phyloP scores from a whole-genome alignment of 495 filamentous ascomycete species.

The Penicillium chermesinum region DNA sequence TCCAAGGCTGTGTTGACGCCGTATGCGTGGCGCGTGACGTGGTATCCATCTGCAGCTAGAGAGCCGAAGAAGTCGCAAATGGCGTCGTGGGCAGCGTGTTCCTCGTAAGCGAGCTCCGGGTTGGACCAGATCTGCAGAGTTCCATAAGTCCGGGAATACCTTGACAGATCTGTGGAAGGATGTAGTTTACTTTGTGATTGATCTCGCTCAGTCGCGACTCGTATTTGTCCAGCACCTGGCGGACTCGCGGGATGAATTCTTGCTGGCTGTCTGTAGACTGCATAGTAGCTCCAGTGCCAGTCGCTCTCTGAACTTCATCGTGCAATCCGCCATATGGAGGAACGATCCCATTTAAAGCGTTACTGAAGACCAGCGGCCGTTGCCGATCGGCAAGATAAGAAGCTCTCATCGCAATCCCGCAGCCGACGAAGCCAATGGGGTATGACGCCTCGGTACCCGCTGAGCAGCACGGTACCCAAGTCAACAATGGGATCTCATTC shows the following conservation, averaged over 20 bases:
- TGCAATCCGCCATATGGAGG: too few species aligned
- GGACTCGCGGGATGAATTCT: slow-evolving; percentile 22
- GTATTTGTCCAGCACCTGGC: slow-evolving; percentile 23
- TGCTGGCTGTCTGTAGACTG: slow-evolving; percentile 11
- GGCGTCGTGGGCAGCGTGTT: slow-evolving; percentile 46
- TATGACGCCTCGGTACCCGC: too few species aligned
- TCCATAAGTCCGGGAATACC: too few species aligned
- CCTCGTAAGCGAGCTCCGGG: slow-evolving; percentile 51
- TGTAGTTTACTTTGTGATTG: slow-evolving; percentile 37
- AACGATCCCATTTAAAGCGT: too few species aligned
- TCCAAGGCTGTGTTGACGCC: slow-evolving; percentile 53
- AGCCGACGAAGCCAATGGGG: slow-evolving; percentile 3
- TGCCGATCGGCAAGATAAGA: slow-evolving; percentile 11
- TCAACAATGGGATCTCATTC: too few species aligned
- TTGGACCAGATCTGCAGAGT: slow-evolving; percentile 37
- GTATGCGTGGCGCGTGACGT: slow-evolving; percentile 40
- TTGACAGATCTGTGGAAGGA: neutral
- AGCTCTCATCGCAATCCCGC: slow-evolving; percentile 2
- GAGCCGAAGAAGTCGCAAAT: slow-evolving; percentile 42
- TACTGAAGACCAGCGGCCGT: slow-evolving; percentile 1
- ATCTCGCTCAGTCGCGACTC: slow-evolving; percentile 34
- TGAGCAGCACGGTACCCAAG: too few species aligned
- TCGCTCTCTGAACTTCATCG: too few species aligned
- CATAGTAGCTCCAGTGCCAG: too few species aligned
- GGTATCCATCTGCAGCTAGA: slow-evolving; percentile 20